Conservation (phyloP, 1,284 basidiomycete genomes). For the Pisolithus thermaeus region DNA sequence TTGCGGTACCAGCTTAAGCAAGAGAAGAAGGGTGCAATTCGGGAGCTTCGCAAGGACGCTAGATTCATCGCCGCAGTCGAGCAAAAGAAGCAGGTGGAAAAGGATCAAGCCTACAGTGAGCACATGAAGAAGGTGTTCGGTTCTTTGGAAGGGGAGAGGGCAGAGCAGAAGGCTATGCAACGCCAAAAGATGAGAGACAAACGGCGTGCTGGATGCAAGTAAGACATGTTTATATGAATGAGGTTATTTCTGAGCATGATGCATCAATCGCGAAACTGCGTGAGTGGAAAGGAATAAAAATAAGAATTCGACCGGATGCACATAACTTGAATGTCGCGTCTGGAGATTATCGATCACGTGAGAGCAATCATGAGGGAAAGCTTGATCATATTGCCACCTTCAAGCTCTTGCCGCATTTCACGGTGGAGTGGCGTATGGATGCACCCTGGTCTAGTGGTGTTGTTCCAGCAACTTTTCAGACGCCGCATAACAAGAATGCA, state of each 20-base stretch:
- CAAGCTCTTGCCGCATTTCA: neutral
- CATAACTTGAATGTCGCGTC: no score
- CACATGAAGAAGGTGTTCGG: constrained; percentile 82
- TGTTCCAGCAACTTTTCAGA: constrained; percentile 37
- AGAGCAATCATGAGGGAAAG: neutral
- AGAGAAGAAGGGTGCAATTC: constrained; percentile 94
- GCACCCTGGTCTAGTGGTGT: constrained; percentile 22
- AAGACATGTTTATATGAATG: constrained; percentile 4
- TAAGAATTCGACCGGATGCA: no score
- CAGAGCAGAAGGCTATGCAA: constrained; percentile 92
- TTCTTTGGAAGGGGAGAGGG: constrained; percentile 83
- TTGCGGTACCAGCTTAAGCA: constrained; percentile 89
- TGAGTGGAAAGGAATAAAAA: no score
- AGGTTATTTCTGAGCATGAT: no score
- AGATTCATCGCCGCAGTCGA: constrained; percentile 88
- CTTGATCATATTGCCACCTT: neutral
- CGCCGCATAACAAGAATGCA: constrained; percentile 27
- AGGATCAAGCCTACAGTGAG: constrained; percentile 74
- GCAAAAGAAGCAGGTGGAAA: constrained; percentile 77
- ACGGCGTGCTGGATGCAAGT: constrained; percentile 68
- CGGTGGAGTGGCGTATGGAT: neutral
- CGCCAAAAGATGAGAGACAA: constrained; percentile 76
- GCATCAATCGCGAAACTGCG: no score
- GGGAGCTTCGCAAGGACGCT: constrained; percentile 94
- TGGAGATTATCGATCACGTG: neutral